Base-by-base conservation (phyloP, 2,329 filamentous ascomycete genomes). In the Aquanectria penicillioides region DNA sequence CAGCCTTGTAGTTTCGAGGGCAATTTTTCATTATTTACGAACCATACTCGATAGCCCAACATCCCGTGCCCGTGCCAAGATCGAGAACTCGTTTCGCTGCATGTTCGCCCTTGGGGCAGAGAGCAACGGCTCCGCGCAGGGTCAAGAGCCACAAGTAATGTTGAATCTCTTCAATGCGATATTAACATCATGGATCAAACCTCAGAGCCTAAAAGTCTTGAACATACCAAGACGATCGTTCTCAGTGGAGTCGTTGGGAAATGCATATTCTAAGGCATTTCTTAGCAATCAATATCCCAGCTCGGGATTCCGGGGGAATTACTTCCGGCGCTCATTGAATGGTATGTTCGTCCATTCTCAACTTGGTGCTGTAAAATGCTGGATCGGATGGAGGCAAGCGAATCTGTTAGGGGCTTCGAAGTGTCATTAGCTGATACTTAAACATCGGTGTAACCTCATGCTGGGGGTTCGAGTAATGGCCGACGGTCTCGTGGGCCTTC, bases 111-210 rank as follows among this genome's bases (percentile, higher is more conserved):
- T 52, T 58, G 10, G 55, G 48, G 5, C 18, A 41, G 5, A 52
- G 12, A 11, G 47, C 55, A 7, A 52, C 22, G 25, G 34, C 33
- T n/a, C 47, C 55, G 9, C 41, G 29, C 10, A 51, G 25, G 1
- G 55, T 58, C 3, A 58, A 38, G 7, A 58, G 47, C 47, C 47
- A 58, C 3, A 58, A 11, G 23, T 58, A 26, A 28, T 58, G 55
- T 33, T 58, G 55, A 2, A 58, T 25, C 15, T 47, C 55, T 58
- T 15, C 20, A 7, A 9, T 20, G 25, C 11, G 25, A 31, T 34
- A 20, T 5, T 13, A 26, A 10, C 25, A n/a, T 11, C 13, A 13
- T 20, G 4, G 11, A 33, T n/a, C 5, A n/a, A n/a, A n/a, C 11
- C 11, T 31, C 6, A 5, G 6, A 12, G 25, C n/a, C n/a, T n/a